Percentiles rank a stretch among this genome's conserved stretches.
These are phyloP conservation scores for Ustilago hordei DNA, from an alignment of 1,284 basidiomycete genomes.

Conservation along the genomic window DNA sequence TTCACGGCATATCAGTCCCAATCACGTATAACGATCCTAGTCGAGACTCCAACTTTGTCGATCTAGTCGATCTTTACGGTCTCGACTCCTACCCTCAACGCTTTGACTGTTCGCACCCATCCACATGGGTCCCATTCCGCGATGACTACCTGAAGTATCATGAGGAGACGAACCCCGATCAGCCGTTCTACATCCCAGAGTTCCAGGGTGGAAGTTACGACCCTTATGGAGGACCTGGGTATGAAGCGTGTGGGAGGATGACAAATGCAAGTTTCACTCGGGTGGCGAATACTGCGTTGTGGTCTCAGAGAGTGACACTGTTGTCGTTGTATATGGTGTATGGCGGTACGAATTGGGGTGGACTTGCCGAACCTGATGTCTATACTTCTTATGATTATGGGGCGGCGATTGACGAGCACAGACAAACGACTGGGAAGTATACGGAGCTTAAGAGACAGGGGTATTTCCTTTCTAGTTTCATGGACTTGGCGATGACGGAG, in stretches of 20 bases:
- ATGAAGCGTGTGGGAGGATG: conserved; percentile 45
- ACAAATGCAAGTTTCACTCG: conserved; percentile 47
- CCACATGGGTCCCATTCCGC: conserved; percentile 72
- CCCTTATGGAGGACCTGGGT: conserved; percentile 50
- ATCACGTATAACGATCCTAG: conserved; percentile 56
- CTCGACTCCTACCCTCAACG: conserved; percentile 77
- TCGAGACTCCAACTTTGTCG: conserved; percentile 55
- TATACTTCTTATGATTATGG: conserved; percentile 71
- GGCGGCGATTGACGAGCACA: conserved; percentile 49
- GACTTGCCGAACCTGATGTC: conserved; percentile 36
- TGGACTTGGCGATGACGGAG: conserved; percentile 49
- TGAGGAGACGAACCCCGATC: conserved; percentile 72
- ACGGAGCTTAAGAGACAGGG: conserved; percentile 54
- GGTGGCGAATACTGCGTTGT: conserved; percentile 42
- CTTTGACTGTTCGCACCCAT: conserved; percentile 79
- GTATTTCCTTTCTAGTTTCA: conserved; percentile 43
- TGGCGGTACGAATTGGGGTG: conserved; percentile 79
- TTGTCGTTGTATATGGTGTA: conserved; percentile 77
- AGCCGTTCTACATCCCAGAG: conserved; percentile 78
- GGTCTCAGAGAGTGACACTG: conserved; percentile 49
- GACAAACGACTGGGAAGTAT: conserved; percentile 50
- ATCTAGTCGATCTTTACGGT: conserved; percentile 74
- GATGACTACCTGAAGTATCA: conserved; percentile 54
- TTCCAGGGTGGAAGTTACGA: conserved; percentile 70
- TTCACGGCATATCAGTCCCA: conserved; percentile 47